These are phyloP conservation scores for Starmerella sp. DNA, from an alignment of 805 yeast genomes.

Conservation along the genomic window DNA sequence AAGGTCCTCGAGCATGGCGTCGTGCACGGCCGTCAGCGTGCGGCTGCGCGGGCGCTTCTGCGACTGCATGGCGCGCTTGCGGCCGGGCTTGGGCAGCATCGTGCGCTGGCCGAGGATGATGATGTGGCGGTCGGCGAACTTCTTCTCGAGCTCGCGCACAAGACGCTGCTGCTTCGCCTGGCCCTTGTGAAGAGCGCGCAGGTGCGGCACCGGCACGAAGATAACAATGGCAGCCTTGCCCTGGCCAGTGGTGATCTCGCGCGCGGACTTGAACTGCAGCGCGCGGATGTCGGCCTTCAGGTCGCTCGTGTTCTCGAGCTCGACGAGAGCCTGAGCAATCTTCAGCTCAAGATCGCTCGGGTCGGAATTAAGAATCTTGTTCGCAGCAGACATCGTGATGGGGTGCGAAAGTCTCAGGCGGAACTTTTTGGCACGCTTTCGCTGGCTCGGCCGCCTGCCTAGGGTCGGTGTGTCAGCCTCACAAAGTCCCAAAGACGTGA, in stretches of 20 bases:
- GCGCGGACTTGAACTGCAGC: conserved; percentile 95
- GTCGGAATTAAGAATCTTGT: conserved; percentile 85
- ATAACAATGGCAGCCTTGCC: conserved; percentile 98
- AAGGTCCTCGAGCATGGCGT: conserved; percentile 95
- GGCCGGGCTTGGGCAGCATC: conserved; percentile 97
- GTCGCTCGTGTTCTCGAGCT: conserved; percentile 88
- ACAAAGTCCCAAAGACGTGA: conserved; percentile 2
- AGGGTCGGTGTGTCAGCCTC: not conserved
- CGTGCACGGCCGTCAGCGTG: conserved; percentile 97
- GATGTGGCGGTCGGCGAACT: conserved; percentile 99
- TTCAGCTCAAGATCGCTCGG: conserved; percentile 99
- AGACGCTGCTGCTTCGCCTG: conserved; percentile 88
- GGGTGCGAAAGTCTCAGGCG: conserved; percentile 13
- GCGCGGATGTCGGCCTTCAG: conserved; percentile 97
- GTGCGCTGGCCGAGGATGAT: conserved; percentile 99
- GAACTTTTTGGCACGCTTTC: conserved; percentile 11
- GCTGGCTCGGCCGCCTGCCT: not conserved
- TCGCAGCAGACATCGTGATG: conserved; percentile 77
- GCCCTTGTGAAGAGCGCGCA: conserved; percentile 85
- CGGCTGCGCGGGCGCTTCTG: conserved; percentile 99
- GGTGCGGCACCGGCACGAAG: conserved; percentile 95
- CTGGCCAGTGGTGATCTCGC: conserved; percentile 95
- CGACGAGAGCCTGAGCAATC: conserved; percentile 97
- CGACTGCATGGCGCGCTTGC: conserved; percentile 69
- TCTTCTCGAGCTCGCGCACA: conserved; percentile 99